Conservation (phyloP, 2,329 filamentous ascomycete species). For the Byssochlamys sp. region DNA sequence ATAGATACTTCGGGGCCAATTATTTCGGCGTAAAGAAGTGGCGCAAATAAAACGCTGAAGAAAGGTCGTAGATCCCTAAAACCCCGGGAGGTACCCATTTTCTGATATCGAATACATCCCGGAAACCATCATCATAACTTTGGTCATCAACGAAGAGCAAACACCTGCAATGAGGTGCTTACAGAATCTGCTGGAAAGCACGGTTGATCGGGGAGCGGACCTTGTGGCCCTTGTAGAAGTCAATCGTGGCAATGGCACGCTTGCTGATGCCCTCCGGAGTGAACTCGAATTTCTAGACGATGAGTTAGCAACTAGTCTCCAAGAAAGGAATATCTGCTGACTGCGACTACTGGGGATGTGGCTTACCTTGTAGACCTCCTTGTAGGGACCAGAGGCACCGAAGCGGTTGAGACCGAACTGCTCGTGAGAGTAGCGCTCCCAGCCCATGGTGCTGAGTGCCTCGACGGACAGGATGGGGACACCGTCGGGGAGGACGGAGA, state of each 20-base stretch:
- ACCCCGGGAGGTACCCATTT: neutral
- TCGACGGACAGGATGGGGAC: conserved; percentile 89
- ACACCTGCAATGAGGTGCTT: conserved; percentile 31
- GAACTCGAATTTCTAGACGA: conserved; percentile 88
- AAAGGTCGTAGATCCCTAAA: neutral
- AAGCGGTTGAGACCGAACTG: conserved; percentile 99
- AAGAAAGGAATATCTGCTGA: neutral
- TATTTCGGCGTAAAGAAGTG: neutral
- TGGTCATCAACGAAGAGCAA: neutral
- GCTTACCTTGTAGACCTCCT: conserved; percentile 86
- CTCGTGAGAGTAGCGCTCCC: conserved; percentile 98
- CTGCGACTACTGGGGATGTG: conserved; percentile 5
- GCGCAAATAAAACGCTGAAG: neutral
- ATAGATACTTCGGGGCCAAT: neutral
- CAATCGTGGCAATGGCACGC: conserved; percentile 79
- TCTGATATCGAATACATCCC: neutral
- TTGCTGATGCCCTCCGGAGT: conserved; percentile 93
- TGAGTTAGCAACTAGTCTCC: conserved; percentile 26
- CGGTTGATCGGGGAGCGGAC: conserved; percentile 92
- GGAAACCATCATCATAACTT: neutral
- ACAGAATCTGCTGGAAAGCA: conserved; percentile 94
- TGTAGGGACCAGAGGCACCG: conserved; percentile 92
- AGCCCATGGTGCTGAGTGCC: conserved; percentile 93
- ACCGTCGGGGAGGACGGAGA: conserved; percentile 84
- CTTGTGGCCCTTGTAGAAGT: conserved; percentile 96